Evolutionary conservation across 768 basidiomycete species (phyloP).

Genomic region (Termitomyces sp.): DNA sequence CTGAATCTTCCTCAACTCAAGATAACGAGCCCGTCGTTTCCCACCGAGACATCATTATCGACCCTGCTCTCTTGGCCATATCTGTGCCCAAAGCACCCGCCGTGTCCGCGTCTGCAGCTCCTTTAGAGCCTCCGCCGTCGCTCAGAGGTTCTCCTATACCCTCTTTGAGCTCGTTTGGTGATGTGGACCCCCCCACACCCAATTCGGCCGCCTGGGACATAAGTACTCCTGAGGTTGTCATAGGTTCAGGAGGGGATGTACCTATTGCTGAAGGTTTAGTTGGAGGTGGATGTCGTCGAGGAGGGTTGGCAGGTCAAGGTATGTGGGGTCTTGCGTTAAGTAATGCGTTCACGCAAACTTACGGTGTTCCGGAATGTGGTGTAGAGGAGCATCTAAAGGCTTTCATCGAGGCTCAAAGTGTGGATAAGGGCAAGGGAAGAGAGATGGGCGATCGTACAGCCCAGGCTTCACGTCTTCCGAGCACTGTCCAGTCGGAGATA

Average conservation of each 20-base stretch:
- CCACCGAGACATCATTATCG: constrained; percentile 21
- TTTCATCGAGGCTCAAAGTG: not conserved
- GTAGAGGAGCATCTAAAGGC: constrained; percentile 6
- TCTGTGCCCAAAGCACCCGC: constrained; percentile 13
- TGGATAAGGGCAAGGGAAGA: constrained; percentile 24
- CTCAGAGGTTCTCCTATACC: constrained; percentile 20
- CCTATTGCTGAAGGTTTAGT: constrained; percentile 5
- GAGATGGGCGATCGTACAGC: constrained; percentile 8
- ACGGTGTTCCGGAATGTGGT: constrained; percentile 7
- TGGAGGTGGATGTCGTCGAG: not conserved
- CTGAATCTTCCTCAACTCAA: not conserved
- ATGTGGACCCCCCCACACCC: constrained; percentile 33
- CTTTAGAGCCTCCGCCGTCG: constrained; percentile 7
- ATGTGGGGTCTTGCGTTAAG: constrained; percentile 19
- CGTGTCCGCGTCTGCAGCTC: not conserved
- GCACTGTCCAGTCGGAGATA: not conserved
- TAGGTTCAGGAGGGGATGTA: constrained; percentile 1
- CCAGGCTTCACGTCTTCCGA: not conserved
- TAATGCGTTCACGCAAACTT: constrained; percentile 12
- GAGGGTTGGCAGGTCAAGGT: constrained; percentile 21
- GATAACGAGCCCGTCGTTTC: not conserved
- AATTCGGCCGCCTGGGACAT: constrained; percentile 33
- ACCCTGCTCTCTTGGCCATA: constrained; percentile 29
- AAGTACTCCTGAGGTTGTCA: constrained; percentile 28
- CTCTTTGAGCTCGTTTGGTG: constrained; percentile 31